phyloP scores from a whole-genome alignment of 2,329 filamentous ascomycete species.

The Sporothrix globosa region DNA sequence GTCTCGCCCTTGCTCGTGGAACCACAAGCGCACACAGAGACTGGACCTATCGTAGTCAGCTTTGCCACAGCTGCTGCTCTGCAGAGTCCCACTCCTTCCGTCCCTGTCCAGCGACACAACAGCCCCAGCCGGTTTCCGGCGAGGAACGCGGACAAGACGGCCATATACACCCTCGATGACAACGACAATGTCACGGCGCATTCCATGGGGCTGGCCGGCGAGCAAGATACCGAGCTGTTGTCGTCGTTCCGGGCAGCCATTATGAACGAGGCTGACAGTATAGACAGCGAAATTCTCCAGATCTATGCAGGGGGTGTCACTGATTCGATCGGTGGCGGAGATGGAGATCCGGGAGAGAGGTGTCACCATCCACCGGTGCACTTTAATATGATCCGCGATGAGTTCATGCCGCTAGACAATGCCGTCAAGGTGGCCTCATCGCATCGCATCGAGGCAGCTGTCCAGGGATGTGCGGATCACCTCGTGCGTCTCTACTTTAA shows the following conservation, averaged over 20 bases:
- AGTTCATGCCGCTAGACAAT: slow-evolving; percentile 51
- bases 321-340: too few species aligned
- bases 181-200: slow-evolving; percentile 49
- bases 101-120: background rate
- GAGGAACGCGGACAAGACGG: slow-evolving; percentile 18
- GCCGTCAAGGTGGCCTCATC: slow-evolving; percentile 46
- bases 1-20: too few species aligned
- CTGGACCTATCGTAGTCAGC: background rate
- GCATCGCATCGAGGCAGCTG: slow-evolving; percentile 49
- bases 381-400: slow-evolving; percentile 51
- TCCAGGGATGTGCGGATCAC: slow-evolving; percentile 47
- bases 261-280: slow-evolving; percentile 48
- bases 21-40: background rate
- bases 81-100: background rate
- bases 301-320: slow-evolving; percentile 17
- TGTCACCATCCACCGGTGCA: slow-evolving; percentile 49
- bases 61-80: background rate
- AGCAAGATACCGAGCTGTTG: slow-evolving; percentile 53
- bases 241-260: slow-evolving; percentile 53
- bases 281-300: slow-evolving; percentile 45
- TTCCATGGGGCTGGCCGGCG: slow-evolving; percentile 50
- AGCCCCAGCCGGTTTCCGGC: background rate
- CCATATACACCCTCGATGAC: slow-evolving; percentile 48
- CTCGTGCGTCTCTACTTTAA: slow-evolving; percentile 52
- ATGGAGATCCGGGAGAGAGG: background rate